phyloP scores from a whole-genome alignment of 768 basidiomycete genomes.

The Lyophyllum semitale region DNA sequence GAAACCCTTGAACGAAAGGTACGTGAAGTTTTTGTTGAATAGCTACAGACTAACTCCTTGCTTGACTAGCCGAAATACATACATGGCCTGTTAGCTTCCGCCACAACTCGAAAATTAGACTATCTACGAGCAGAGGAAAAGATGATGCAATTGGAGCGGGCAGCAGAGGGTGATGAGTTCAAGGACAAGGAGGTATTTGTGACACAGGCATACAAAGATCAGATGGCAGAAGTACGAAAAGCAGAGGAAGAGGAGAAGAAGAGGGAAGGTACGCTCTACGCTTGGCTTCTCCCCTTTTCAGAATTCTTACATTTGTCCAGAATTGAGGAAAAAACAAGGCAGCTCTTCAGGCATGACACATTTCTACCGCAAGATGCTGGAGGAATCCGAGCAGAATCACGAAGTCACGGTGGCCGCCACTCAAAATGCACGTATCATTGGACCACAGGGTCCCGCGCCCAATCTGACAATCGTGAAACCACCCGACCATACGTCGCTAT shows the following conservation, averaged over 20 bases:
- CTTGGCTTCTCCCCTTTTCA: neutral
- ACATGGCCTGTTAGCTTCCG: slow-evolving; percentile 70
- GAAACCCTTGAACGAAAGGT: slow-evolving; percentile 83
- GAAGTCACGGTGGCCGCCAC: slow-evolving; percentile 86
- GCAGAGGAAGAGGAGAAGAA: slow-evolving; percentile 92
- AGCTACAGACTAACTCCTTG: slow-evolving; percentile 11
- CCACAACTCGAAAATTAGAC: slow-evolving; percentile 87
- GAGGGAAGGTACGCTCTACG: slow-evolving; percentile 70
- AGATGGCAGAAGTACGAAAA: slow-evolving; percentile 87
- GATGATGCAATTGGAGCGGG: slow-evolving; percentile 92
- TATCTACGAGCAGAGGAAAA: slow-evolving; percentile 95
- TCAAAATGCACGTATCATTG: slow-evolving; percentile 52
- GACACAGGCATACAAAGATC: slow-evolving; percentile 95
- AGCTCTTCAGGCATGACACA: slow-evolving; percentile 78
- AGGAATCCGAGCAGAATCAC: slow-evolving; percentile 80
- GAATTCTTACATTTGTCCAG: slow-evolving; percentile 32
- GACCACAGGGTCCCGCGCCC: slow-evolving; percentile 61
- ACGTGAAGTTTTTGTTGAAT: slow-evolving; percentile 21
- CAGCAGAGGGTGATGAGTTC: slow-evolving; percentile 91
- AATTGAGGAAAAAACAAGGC: slow-evolving; percentile 63
- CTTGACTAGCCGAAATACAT: slow-evolving; percentile 88
- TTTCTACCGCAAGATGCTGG: slow-evolving; percentile 78
- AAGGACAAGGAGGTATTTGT: slow-evolving; percentile 96
- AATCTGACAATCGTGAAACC: slow-evolving; percentile 82
- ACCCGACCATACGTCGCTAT: slow-evolving; percentile 56